These are phyloP conservation scores for Flaveria floridana DNA, from an alignment of 140 eudicot genomes.

Conservation along the genomic window DNA sequence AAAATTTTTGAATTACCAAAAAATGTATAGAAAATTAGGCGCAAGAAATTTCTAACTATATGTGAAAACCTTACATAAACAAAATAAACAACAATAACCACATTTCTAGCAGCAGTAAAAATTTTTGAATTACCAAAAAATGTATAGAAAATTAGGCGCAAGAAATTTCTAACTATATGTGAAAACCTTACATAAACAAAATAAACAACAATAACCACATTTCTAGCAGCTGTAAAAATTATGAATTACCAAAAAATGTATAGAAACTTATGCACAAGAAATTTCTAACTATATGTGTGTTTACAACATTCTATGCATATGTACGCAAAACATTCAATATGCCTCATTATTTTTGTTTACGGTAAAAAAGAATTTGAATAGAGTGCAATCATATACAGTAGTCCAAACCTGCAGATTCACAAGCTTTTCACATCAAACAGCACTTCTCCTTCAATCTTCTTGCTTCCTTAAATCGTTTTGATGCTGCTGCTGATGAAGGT, in stretches of 20 bases:
- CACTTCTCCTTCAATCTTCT: conserved; percentile 60
- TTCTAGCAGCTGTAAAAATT: background rate
- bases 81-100: no score
- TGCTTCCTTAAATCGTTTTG: conserved; percentile 33
- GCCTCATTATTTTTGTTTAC: conserved; percentile 24
- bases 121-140: background rate
- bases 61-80: background rate
- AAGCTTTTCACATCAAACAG: conserved; percentile 49
- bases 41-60: conserved; percentile 19
- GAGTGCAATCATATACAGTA: conserved; percentile 31
- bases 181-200: background rate
- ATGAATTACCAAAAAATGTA: conserved; percentile 7
- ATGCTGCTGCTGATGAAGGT: conserved; percentile 34
- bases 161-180: conserved; percentile 17
- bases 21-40: conserved; percentile 16
- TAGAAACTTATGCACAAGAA: conserved; percentile 23
- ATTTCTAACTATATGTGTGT: conserved; percentile 20
- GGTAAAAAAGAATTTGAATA: conserved; percentile 25
- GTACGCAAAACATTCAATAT: conserved; percentile 19
- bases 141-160: conserved; percentile 21
- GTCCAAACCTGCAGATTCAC: conserved; percentile 18
- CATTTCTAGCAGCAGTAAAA: background rate
- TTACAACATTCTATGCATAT: conserved; percentile 30
- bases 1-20: conserved; percentile 3
- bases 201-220: no score